Conservation (phyloP, 225 moss, liverwort and hornwort genomes). For the Bryum argenteum region DNA sequence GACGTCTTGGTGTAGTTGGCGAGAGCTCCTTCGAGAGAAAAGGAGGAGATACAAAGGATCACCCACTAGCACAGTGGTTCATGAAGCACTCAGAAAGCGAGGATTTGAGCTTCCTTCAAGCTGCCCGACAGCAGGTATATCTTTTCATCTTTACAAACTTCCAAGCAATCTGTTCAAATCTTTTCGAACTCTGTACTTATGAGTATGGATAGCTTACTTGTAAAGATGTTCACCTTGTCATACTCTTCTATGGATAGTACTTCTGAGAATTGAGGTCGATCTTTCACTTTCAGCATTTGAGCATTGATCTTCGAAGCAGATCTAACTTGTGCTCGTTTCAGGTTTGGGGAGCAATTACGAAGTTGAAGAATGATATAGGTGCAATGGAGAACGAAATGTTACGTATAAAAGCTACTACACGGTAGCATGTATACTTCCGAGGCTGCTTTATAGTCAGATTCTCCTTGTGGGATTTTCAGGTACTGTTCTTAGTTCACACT, state of each 20-base stretch:
- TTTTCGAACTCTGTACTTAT: too few species aligned
- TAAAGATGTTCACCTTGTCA: too few species aligned
- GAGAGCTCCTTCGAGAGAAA: constrained; percentile 68
- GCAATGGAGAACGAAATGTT: constrained; percentile 70
- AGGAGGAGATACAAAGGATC: constrained; percentile 84
- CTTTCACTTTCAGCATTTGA: background rate
- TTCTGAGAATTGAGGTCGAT: background rate
- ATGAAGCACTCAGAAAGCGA: constrained; percentile 77
- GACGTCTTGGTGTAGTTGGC: constrained; percentile 44
- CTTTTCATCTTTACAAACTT: too few species aligned
- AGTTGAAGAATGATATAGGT: constrained; percentile 76
- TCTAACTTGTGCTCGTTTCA: constrained; percentile 30
- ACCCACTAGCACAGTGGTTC: constrained; percentile 76
- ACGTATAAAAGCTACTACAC: constrained; percentile 66
- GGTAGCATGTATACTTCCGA: constrained; percentile 25
- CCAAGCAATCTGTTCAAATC: too few species aligned
- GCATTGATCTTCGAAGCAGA: background rate
- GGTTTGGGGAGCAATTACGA: constrained; percentile 69
- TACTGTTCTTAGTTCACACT: background rate
- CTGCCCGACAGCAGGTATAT: constrained; percentile 83
- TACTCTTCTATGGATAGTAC: too few species aligned
- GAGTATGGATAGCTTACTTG: too few species aligned
- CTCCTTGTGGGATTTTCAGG: constrained; percentile 18
- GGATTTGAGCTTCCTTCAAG: constrained; percentile 60
- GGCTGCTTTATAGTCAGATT: constrained; percentile 3